Evolutionary conservation across 371 early-diverging fungal genomes (phyloP).

Genomic region (Synchytrium microbalum): DNA sequence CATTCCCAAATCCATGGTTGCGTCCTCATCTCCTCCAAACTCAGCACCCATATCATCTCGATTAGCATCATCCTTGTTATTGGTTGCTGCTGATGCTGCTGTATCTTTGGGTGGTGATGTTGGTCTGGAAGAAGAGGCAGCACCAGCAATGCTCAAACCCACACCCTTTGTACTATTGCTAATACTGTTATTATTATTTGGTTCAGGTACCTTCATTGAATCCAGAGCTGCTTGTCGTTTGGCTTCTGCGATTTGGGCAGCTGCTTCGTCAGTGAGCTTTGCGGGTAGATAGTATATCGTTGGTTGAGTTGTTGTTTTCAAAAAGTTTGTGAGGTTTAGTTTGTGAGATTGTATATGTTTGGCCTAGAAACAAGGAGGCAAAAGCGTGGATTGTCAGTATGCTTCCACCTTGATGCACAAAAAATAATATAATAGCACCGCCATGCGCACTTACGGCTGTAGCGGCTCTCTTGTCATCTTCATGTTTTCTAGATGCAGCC

Average conservation of each 20-base stretch:
- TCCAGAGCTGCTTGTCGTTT: conserved; percentile 4
- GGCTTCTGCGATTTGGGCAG: conserved; percentile 5
- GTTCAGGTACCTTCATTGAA: neutral
- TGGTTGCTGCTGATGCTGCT: too few species aligned
- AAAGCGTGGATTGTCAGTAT: conserved; percentile 2
- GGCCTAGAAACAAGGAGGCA: conserved; percentile 4
- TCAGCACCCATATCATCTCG: too few species aligned
- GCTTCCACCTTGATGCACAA: neutral
- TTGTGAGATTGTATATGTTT: conserved; percentile 8
- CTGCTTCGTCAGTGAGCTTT: conserved; percentile 18
- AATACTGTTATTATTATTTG: too few species aligned
- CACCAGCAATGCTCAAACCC: too few species aligned
- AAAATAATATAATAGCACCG: conserved; percentile 4
- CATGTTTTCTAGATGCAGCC: conserved; percentile 15
- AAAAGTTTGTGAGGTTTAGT: conserved; percentile 25
- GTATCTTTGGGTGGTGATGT: too few species aligned
- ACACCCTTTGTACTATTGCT: too few species aligned
- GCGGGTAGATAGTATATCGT: conserved; percentile 43
- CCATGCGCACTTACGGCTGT: conserved; percentile 25
- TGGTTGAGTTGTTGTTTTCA: conserved; percentile 40
- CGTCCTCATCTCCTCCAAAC: neutral
- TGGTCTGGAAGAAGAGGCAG: too few species aligned
- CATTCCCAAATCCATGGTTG: too few species aligned
- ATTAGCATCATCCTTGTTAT: too few species aligned
- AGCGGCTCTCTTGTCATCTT: conserved; percentile 17